phyloP scores from a whole-genome alignment of 2,329 filamentous ascomycete genomes.

The Sclerotinia spermophila region DNA sequence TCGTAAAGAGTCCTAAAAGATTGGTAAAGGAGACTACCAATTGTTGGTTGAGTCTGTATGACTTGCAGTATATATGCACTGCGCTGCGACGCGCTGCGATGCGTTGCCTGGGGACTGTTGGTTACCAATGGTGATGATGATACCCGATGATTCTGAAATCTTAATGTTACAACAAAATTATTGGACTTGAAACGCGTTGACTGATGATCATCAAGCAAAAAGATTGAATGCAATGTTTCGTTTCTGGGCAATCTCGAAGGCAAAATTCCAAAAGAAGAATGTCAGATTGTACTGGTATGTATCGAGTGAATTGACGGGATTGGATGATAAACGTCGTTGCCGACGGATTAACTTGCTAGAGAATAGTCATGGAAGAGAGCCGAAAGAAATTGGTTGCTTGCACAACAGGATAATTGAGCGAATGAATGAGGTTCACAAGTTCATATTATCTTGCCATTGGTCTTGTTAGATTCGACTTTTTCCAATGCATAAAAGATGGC shows the following conservation, averaged over 20 bases:
- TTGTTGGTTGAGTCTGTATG: slow-evolving; percentile 15
- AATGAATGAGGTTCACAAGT: not conserved
- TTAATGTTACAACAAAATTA: not conserved
- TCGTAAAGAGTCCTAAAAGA: not conserved
- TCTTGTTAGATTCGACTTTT: not conserved
- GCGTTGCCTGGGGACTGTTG: slow-evolving; percentile 7
- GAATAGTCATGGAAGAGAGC: slow-evolving; percentile 1
- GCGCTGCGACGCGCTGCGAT: not conserved
- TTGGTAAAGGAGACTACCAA: not conserved
- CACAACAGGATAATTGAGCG: not conserved
- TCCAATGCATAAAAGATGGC: slow-evolving; percentile 10
- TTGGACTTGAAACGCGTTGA: not conserved
- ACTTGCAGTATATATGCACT: slow-evolving; percentile 11
- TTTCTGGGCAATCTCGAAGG: not conserved
- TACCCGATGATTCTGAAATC: slow-evolving; percentile 12
- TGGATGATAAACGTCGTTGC: not conserved
- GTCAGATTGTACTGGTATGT: not conserved
- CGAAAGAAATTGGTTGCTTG: not conserved
- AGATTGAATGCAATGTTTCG: not conserved
- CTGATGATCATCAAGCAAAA: not conserved
- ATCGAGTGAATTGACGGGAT: not conserved
- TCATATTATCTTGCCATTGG: slow-evolving; percentile 4
- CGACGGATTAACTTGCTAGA: slow-evolving; percentile 4
- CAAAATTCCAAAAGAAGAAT: not conserved
- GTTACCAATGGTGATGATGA: slow-evolving; percentile 18